Conservation (phyloP, 2,329 filamentous ascomycete genomes). For the Aspergillus hiratsukae region DNA sequence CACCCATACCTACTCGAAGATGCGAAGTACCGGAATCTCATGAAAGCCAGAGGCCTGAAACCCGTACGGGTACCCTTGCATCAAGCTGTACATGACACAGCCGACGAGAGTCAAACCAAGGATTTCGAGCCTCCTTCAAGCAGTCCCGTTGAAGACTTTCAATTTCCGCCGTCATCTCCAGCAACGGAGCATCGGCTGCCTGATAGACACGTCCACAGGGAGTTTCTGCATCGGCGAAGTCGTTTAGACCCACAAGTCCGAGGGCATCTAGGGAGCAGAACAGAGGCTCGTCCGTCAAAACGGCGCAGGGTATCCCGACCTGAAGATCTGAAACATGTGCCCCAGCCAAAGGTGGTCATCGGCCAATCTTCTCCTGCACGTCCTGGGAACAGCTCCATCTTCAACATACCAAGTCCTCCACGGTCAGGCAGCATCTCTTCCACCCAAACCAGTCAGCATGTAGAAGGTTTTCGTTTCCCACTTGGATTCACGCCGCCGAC, state of each 20-base stretch:
- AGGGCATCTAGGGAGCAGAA: conserved; percentile 1
- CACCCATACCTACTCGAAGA: conserved; percentile 46
- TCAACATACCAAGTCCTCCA: conserved; percentile 40
- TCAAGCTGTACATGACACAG: conserved; percentile 11
- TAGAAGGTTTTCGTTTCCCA: conserved; percentile 35
- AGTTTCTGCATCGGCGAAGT: neutral
- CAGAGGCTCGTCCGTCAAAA: conserved; percentile 25
- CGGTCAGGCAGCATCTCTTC: conserved; percentile 33
- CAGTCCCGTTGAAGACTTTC: conserved; percentile 26
- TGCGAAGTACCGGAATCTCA: conserved; percentile 39
- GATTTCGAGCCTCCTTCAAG: conserved; percentile 31
- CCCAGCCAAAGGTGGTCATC: conserved; percentile 24
- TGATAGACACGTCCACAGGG: neutral
- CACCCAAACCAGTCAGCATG: conserved; percentile 12
- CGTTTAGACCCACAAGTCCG: conserved; percentile 3
- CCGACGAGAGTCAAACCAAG: conserved; percentile 29
- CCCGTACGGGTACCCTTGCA: conserved; percentile 35
- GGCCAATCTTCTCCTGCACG: conserved; percentile 14
- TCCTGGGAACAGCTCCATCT: conserved; percentile 14
- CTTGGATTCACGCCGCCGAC: conserved; percentile 28
- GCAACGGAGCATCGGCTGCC: conserved; percentile 5
- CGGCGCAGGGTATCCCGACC: conserved; percentile 31
- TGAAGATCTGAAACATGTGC: conserved; percentile 6
- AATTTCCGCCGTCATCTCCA: conserved; percentile 27
- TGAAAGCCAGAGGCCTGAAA: conserved; percentile 40